These are phyloP conservation scores for Soucietia sequanensis DNA, from an alignment of 805 yeast species.

Conservation along the genomic window DNA sequence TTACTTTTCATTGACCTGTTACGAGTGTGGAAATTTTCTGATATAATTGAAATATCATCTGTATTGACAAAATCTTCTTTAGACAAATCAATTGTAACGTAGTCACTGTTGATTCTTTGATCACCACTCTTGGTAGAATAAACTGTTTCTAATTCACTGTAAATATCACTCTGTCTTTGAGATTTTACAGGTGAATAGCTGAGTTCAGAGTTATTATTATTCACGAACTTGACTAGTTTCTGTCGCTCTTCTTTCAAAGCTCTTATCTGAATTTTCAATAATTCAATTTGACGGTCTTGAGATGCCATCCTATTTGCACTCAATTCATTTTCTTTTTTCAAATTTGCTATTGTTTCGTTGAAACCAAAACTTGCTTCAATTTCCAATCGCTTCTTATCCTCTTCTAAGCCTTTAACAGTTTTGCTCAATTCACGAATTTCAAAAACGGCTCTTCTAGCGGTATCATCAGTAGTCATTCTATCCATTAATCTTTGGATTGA, in stretches of 20 bases:
- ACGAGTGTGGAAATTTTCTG: background rate
- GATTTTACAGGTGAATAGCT: slow-evolving; percentile 1
- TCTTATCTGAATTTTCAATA: slow-evolving; percentile 21
- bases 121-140: background rate
- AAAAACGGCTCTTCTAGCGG: slow-evolving; percentile 32
- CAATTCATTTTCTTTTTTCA: slow-evolving; percentile 20
- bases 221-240: slow-evolving; percentile 5
- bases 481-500: slow-evolving; percentile 36
- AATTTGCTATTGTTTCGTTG: slow-evolving; percentile 17
- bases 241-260: slow-evolving; percentile 18
- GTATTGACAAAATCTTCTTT: background rate
- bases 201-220: background rate
- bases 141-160: slow-evolving; percentile 1
- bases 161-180: background rate
- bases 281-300: slow-evolving; percentile 24
- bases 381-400: slow-evolving; percentile 19
- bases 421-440: slow-evolving; percentile 26
- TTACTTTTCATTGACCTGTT: background rate
- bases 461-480: slow-evolving; percentile 32
- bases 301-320: slow-evolving; percentile 20
- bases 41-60: background rate
- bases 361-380: slow-evolving; percentile 19
- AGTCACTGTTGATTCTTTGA: background rate
- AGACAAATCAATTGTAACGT: background rate
- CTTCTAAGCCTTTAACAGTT: slow-evolving; percentile 18